A percentile compares a stretch with the other conserved stretches of the same genome.
These are phyloP conservation scores for Vitellaria paradoxa DNA, from an alignment of 179 eudicot species.

Conservation along the genomic window DNA sequence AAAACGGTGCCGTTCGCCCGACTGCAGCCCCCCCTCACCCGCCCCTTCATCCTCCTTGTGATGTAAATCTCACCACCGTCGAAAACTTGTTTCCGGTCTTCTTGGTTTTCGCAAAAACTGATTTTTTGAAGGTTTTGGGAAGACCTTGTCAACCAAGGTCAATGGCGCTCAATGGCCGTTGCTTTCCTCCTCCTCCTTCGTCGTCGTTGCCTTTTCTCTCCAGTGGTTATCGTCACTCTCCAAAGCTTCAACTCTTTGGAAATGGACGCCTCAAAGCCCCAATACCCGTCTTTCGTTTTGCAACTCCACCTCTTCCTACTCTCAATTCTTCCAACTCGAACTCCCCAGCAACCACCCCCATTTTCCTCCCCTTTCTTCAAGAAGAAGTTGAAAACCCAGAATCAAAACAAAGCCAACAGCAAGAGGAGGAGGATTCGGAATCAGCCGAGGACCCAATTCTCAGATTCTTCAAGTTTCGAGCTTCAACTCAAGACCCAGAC, in stretches of 20 bases:
- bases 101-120: too few relatives aligned
- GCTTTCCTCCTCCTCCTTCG: constrained; percentile 5
- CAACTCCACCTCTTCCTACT: constrained; percentile 23
- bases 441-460: constrained; percentile 55
- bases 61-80: too few relatives aligned
- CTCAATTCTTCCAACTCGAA: constrained; percentile 18
- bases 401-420: constrained; percentile 11
- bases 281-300: constrained; percentile 22
- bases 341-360: constrained; percentile 25
- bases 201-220: constrained; percentile 5
- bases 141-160: neutral
- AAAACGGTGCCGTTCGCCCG: too few relatives aligned
- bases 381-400: constrained; percentile 24
- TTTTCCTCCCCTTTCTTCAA: constrained; percentile 69
- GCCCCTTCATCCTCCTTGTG: too few relatives aligned
- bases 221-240: neutral
- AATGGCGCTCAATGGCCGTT: constrained; percentile 19
- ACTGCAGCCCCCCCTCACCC: too few relatives aligned
- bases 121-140: too few relatives aligned
- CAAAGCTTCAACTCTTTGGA: constrained; percentile 17
- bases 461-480: constrained; percentile 61
- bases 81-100: too few relatives aligned
- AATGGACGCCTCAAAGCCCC: constrained; percentile 17
- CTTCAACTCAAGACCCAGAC: constrained; percentile 48
- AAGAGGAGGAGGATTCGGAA: constrained; percentile 24